phyloP scores from a whole-genome alignment of 306 rosid genomes.

The Vigna radiata region DNA sequence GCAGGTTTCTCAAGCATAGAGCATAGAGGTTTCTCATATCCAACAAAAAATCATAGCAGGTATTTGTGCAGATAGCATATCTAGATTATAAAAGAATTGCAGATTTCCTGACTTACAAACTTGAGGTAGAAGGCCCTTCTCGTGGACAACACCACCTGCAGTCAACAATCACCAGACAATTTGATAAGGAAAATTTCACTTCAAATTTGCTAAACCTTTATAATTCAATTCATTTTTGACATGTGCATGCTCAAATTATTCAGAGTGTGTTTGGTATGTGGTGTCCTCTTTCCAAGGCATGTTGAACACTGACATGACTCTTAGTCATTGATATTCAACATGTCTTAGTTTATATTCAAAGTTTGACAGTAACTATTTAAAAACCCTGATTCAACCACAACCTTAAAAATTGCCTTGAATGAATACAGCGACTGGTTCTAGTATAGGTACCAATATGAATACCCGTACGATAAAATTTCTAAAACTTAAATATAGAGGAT shows the following conservation, averaged over 20 bases:
- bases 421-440: not conserved
- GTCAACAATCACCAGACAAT: constrained; percentile 36
- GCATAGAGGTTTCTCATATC: not conserved
- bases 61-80: constrained; percentile 15
- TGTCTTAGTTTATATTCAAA: not conserved
- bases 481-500: not conserved
- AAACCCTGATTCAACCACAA: not conserved
- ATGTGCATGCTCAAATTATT: not conserved
- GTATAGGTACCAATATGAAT: not conserved
- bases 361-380: too few relatives aligned
- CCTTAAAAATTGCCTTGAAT: not conserved
- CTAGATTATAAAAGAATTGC: constrained; percentile 9
- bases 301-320: not conserved
- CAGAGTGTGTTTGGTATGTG: too few relatives aligned
- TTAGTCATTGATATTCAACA: not conserved
- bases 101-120: constrained; percentile 61
- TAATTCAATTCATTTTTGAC: not conserved
- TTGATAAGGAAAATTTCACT: constrained; percentile 15
- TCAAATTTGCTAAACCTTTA: not conserved
- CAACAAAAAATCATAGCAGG: not conserved
- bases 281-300: too few relatives aligned
- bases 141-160: constrained; percentile 92
- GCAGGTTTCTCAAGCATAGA: constrained; percentile 18
- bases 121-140: constrained; percentile 92
- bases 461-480: not conserved